A percentile compares a stretch with the other conserved stretches of the same genome.
phyloP scores from a whole-genome alignment of 2,329 filamentous ascomycete genomes.

The Mycogone perniciosa region DNA sequence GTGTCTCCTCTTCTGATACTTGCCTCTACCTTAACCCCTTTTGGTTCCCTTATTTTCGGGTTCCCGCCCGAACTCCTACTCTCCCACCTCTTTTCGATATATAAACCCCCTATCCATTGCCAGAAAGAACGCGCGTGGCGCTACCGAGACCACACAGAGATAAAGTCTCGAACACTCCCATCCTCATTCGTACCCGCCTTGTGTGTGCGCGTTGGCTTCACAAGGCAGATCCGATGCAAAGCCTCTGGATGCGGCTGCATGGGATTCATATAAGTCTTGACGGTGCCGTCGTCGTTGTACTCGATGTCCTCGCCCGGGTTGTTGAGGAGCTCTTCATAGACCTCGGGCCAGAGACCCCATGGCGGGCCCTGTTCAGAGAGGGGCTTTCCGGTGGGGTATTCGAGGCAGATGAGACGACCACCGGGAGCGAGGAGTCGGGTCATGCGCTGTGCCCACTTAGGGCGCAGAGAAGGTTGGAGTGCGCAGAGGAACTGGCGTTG shows the following conservation, averaged over 20 bases:
- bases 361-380: conserved; percentile 63
- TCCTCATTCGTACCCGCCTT: conserved; percentile 37
- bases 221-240: conserved; percentile 40
- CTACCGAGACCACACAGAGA: conserved; percentile 46
- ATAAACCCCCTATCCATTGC: not conserved
- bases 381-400: conserved; percentile 71
- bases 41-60: not conserved
- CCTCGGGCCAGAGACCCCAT: conserved; percentile 60
- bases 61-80: not conserved
- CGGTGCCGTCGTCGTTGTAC: conserved; percentile 45
- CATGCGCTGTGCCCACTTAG: conserved; percentile 49
- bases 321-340: conserved; percentile 66
- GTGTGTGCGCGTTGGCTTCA: conserved; percentile 47
- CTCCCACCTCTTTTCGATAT: not conserved
- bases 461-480: conserved; percentile 46
- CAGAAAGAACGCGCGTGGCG: not conserved
- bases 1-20: not conserved
- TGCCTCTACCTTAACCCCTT: not conserved
- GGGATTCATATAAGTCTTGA: conserved; percentile 33
- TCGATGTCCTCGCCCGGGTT: conserved; percentile 60
- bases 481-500: conserved; percentile 54
- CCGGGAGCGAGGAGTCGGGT: conserved; percentile 40
- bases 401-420: conserved; percentile 58
- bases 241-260: conserved; percentile 24
- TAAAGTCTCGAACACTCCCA: conserved; percentile 44